phyloP scores from a whole-genome alignment of 1,284 basidiomycete species.

The Anthracocystis setariae region DNA sequence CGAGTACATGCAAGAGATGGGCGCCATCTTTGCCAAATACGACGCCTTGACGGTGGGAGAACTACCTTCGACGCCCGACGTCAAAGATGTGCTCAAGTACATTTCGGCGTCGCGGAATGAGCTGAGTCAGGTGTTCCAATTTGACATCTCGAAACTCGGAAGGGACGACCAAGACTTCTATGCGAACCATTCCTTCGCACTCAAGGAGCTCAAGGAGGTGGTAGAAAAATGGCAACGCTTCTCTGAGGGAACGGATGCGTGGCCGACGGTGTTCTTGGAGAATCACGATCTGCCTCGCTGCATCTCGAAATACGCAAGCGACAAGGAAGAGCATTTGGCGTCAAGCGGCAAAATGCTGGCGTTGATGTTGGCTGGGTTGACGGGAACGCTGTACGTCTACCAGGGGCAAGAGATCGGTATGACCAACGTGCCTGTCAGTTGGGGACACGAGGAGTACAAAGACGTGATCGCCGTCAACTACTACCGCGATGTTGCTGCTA shows the following conservation, averaged over 20 bases:
- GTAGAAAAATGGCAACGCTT: conserved; percentile 74
- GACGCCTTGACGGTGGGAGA: conserved; percentile 76
- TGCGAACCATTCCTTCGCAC: conserved; percentile 71
- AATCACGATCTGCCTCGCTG: conserved; percentile 77
- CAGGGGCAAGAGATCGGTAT: conserved; percentile 75
- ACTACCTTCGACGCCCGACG: conserved; percentile 67
- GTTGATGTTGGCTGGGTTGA: conserved; percentile 73
- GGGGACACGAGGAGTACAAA: conserved; percentile 74
- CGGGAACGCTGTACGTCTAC: conserved; percentile 78
- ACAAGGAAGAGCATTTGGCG: conserved; percentile 72
- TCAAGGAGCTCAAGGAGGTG: conserved; percentile 74
- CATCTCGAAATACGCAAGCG: conserved; percentile 74
- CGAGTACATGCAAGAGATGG: conserved; percentile 74
- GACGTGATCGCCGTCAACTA: conserved; percentile 45
- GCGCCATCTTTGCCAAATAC: conserved; percentile 71
- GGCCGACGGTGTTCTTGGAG: conserved; percentile 68
- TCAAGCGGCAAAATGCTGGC: conserved; percentile 76
- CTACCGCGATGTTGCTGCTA: conserved; percentile 19
- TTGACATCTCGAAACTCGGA: conserved; percentile 74
- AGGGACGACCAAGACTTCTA: conserved; percentile 68
- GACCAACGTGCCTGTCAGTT: conserved; percentile 75
- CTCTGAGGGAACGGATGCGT: conserved; percentile 28
- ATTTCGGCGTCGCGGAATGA: conserved; percentile 75
- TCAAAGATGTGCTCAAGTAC: conserved; percentile 73
- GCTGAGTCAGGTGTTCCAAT: conserved; percentile 73